Conservation (phyloP, 116 monocot genomes). For the Papilionanthe hybrid region DNA sequence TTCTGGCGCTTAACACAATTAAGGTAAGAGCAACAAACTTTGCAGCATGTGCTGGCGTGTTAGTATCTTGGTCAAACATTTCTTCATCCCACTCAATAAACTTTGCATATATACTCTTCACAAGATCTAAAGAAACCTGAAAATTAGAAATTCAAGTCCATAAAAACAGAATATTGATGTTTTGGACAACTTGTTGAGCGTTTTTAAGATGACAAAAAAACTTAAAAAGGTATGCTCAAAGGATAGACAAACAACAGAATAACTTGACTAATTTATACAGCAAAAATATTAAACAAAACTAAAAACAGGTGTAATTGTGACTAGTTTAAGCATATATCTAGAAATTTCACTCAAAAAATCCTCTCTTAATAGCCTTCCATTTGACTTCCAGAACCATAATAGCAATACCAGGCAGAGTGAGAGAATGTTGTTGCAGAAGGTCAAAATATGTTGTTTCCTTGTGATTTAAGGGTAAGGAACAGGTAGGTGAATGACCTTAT, state of each 20-base stretch:
- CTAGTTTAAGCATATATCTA: background rate
- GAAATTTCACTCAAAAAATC: background rate
- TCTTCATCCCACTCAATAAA: constrained; percentile 99
- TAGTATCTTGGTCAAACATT: constrained; percentile 87
- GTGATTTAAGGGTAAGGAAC: background rate
- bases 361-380: background rate
- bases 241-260: background rate
- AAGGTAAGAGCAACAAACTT: constrained; percentile 42
- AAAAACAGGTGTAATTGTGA: background rate
- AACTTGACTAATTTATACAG: background rate
- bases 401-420: background rate
- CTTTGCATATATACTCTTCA: constrained; percentile 94
- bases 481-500: background rate
- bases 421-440: background rate
- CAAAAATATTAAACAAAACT: background rate
- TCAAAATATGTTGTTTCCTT: background rate
- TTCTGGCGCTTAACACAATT: background rate
- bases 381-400: background rate
- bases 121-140: constrained; percentile 92
- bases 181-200: background rate
- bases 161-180: background rate
- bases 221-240: background rate
- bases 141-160: constrained; percentile 9
- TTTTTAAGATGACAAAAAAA: background rate
- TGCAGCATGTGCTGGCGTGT: constrained; percentile 81